A percentile compares a stretch with the other conserved stretches of the same genome.
phyloP scores from a whole-genome alignment of 495 filamentous ascomycete species.

The Neurospora sp. region DNA sequence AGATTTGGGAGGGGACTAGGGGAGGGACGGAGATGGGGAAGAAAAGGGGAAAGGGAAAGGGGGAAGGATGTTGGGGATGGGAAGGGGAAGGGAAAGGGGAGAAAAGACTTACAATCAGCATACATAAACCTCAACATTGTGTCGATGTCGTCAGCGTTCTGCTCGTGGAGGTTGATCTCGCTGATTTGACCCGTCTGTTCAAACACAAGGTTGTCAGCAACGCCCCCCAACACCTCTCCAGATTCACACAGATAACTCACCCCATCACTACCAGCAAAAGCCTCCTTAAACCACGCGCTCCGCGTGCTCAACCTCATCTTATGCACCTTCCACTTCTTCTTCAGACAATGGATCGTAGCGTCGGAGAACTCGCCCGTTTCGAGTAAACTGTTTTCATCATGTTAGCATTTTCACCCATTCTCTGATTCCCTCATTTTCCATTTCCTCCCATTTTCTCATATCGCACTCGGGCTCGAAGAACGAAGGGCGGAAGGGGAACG shows the following conservation, averaged over 20 bases:
- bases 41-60: too few species aligned
- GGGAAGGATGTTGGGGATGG: too few species aligned
- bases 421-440: too few species aligned
- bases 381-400: constrained; percentile 1
- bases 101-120: constrained; percentile 4
- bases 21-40: too few species aligned
- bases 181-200: neutral
- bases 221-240: neutral
- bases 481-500: too few species aligned
- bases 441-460: too few species aligned
- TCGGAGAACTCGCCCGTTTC: constrained; percentile 7
- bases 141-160: neutral
- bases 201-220: neutral
- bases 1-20: neutral
- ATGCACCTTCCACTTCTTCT: constrained; percentile 12
- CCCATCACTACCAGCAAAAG: constrained; percentile 1
- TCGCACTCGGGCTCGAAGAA: too few species aligned
- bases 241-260: neutral
- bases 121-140: constrained; percentile 7
- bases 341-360: constrained; percentile 2
- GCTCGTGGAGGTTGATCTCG: constrained; percentile 3
- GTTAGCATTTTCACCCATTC: too few species aligned
- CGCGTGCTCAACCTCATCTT: constrained; percentile 7
- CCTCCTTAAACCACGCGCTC: constrained; percentile 8
- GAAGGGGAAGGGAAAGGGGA: too few species aligned